Evolutionary conservation across 495 filamentous ascomycete genomes (phyloP), one percentile per base, ranked within the genome.

Genomic region (Staphylotrichum tortipilum): DNA sequence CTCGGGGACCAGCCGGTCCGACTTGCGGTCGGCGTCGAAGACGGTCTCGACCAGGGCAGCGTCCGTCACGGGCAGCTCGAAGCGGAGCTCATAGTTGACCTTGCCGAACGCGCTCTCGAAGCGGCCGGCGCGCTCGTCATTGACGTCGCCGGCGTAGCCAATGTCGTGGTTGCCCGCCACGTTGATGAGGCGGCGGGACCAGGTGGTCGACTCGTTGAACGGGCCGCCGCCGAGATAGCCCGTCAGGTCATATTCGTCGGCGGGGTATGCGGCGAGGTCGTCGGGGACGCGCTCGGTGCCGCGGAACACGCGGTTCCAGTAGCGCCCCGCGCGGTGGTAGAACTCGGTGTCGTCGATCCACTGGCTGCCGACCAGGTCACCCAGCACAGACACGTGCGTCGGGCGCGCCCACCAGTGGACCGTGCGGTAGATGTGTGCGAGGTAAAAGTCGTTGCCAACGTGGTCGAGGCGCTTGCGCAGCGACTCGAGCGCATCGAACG

Each of bases 131-230:
- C 88, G 78, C 24, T 79, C 69, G 29, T 71, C 64, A 45, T 81
- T 85, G 49, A 95, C 75, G 65, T 98, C 92, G 0, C 92, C 92
- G 0, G 91, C 86, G 59, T 98, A 98, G 23, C 92, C 92, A 46
- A 97, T 81, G 64, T 98, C 92, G 58, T 98, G 92, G 62, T 98
- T 98, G 0, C 92, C 92, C 0, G 83, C 87, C 10, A 96, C 75
- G 53, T 92, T 90, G 61, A 97, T 91, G 48, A 97, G 68, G 47
- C 85, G 78, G 23, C 73, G 72, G 12, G 75, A 69, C 92, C 92
- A 98, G 1, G 66, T 59, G 7, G 68, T 64, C 5, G 65, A 62
- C 39, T 82, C 74, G 47, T 68, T 69, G 31, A 43, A 44, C 19
- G 61, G 53, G n/a, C 55, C 61, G n/a, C 58, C 59, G 11, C 64